phyloP scores from a whole-genome alignment of 2,329 filamentous ascomycete species.

The Xylaria sp. region DNA sequence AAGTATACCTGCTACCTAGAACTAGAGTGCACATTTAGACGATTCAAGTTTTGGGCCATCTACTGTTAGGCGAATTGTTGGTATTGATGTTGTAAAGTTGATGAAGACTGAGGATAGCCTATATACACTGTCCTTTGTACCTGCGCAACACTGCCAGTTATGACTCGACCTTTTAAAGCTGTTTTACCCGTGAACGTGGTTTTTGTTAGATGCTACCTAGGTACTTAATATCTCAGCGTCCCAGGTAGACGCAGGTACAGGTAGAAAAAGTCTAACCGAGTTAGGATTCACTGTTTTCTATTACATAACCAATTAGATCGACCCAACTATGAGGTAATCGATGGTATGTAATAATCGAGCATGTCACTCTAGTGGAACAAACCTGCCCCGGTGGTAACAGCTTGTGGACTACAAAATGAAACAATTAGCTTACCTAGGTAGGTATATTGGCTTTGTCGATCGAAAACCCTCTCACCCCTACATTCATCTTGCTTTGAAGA shows the following conservation, averaged over 20 bases:
- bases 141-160: neutral
- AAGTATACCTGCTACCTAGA: conserved; percentile 27
- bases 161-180: neutral
- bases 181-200: neutral
- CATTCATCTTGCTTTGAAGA: too few species aligned
- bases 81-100: neutral
- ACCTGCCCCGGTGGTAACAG: too few species aligned
- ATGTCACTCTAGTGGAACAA: too few species aligned
- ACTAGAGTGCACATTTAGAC: conserved; percentile 22
- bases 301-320: neutral
- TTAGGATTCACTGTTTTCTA: neutral
- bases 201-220: neutral
- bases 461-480: too few species aligned
- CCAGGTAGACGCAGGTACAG: neutral
- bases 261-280: neutral
- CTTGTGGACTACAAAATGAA: too few species aligned
- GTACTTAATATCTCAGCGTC: neutral
- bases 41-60: conserved; percentile 1
- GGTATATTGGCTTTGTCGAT: too few species aligned
- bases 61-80: neutral
- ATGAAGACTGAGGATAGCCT: too few species aligned
- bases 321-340: neutral
- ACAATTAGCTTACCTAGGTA: too few species aligned
- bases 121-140: too few species aligned
- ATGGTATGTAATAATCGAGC: too few species aligned